Base-by-base conservation (phyloP, 2,329 filamentous ascomycete genomes). In the Penicillium sp. region DNA sequence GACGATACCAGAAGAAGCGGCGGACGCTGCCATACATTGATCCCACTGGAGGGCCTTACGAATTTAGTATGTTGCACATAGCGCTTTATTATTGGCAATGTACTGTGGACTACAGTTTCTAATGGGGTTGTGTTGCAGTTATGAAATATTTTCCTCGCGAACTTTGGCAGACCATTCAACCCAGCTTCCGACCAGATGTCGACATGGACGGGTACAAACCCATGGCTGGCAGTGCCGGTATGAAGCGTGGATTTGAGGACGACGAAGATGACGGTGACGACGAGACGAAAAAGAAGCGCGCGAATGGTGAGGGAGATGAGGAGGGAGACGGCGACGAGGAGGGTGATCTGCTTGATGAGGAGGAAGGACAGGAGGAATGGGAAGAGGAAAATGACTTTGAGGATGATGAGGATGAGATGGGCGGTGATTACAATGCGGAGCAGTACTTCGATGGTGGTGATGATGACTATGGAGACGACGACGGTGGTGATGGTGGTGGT, bases 391-490 rank as follows among this genome's bases (percentile, higher is more conserved):
- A 85, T 56, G 82, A 85, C 53, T 87, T 85, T 60, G 81, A 85
- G 45, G 83, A 84, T 25, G 84, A 86, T 45, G 85, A 85, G 13
- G 83, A 85, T 54, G 80, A 81, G 35, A 80, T 81, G 72, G 82
- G 79, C 5, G 85, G 83, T 4, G 85, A 87, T 67, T 87, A 88
- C 65, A 84, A 87, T 63, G 85, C 83, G 1, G 85, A 88, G 65
- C 81, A 87, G 61, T 88, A 88, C 75, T 86, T 86, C 65, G 82
- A 85, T 60, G 83, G 79, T 54, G 85, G 85, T 7, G 85, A 82
- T 50, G 79, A 80, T 49, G 80, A 80, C 47, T 78, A 73, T 50
- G 78, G 84, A 50, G 83, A 82, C 54, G 85, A 82, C 26, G 85
- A 81, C 62, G 83, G 78, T 45, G 83, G 80, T 31, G 83, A 79